Conservation (phyloP, 2,329 filamentous ascomycete genomes). For the Ophiostoma novo-ulmi region DNA sequence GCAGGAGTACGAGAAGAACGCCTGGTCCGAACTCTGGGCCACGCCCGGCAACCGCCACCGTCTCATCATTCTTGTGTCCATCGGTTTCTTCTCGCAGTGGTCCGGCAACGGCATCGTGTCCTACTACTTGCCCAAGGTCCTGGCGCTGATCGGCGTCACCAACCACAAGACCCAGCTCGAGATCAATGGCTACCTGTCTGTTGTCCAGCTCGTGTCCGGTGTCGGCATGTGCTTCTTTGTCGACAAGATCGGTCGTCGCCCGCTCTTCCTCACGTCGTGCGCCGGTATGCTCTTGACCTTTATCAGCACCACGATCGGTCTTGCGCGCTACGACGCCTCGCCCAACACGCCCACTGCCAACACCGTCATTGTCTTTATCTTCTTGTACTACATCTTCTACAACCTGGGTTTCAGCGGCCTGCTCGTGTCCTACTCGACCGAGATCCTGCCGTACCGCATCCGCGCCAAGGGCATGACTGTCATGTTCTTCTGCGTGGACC, state of each 20-base stretch:
- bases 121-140: slow-evolving; percentile 34
- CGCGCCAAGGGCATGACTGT: slow-evolving; percentile 27
- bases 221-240: slow-evolving; percentile 20
- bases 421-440: slow-evolving; percentile 39
- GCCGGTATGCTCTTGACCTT: slow-evolving; percentile 26
- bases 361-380: slow-evolving; percentile 22
- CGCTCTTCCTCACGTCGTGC: slow-evolving; percentile 29
- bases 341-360: slow-evolving; percentile 23
- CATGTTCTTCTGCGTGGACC: slow-evolving; percentile 21
- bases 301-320: slow-evolving; percentile 32
- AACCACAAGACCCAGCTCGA: slow-evolving; percentile 28
- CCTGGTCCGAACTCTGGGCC: slow-evolving; percentile 24
- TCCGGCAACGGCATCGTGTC: slow-evolving; percentile 32
- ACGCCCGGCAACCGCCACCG: slow-evolving; percentile 27
- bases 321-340: slow-evolving; percentile 55
- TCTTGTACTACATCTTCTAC: slow-evolving; percentile 32
- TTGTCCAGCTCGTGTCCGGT: slow-evolving; percentile 39
- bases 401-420: slow-evolving; percentile 37
- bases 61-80: slow-evolving; percentile 24
- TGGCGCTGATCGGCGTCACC: slow-evolving; percentile 35
- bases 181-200: slow-evolving; percentile 25
- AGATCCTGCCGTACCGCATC: slow-evolving; percentile 25
- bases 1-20: slow-evolving; percentile 25
- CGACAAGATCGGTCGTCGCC: slow-evolving; percentile 28
- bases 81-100: slow-evolving; percentile 26